Conservation (phyloP, 495 filamentous ascomycete species). For the Collariella sp. region DNA sequence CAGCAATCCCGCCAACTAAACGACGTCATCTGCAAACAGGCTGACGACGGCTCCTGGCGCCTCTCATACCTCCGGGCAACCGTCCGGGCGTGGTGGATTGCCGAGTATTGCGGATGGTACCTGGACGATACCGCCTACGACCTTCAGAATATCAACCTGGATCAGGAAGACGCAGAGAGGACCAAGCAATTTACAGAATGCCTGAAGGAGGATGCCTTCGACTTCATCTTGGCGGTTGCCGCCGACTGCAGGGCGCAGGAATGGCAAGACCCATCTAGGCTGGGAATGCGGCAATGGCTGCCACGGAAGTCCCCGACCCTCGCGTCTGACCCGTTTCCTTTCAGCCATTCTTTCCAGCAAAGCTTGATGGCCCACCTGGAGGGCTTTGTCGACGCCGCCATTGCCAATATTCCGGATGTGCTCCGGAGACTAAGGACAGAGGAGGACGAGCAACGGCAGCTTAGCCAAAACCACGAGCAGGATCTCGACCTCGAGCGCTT, state of each 20-base stretch:
- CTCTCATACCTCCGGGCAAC: conserved; percentile 69
- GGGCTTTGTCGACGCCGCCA: conserved; percentile 76
- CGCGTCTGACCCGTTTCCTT: conserved; percentile 50
- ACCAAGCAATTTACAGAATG: conserved; percentile 62
- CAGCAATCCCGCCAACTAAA: conserved; percentile 62
- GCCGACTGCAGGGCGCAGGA: conserved; percentile 60
- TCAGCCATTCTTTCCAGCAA: conserved; percentile 54
- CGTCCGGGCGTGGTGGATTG: conserved; percentile 71
- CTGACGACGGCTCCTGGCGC: conserved; percentile 58
- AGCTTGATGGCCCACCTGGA: conserved; percentile 74
- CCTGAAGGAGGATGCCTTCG: conserved; percentile 84
- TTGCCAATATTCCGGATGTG: conserved; percentile 89
- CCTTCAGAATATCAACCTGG: conserved; percentile 44
- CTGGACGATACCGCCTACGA: conserved; percentile 58
- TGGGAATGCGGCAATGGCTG: conserved; percentile 64
- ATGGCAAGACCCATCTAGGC: conserved; percentile 74
- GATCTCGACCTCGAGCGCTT: conserved; percentile 83
- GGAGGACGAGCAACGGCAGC: conserved; percentile 75
- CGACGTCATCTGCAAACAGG: conserved; percentile 50
- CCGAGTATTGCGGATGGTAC: conserved; percentile 86
- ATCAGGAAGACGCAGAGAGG: conserved; percentile 57
- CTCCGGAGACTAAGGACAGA: conserved; percentile 77
- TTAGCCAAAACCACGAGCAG: conserved; percentile 64
- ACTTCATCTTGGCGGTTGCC: conserved; percentile 78
- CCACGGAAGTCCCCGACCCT: conserved; percentile 66